Percentiles rank a stretch among this genome's conserved stretches.
Evolutionary conservation across 2,329 filamentous ascomycete species (phyloP).

Genomic region (Alternaria alternata): DNA sequence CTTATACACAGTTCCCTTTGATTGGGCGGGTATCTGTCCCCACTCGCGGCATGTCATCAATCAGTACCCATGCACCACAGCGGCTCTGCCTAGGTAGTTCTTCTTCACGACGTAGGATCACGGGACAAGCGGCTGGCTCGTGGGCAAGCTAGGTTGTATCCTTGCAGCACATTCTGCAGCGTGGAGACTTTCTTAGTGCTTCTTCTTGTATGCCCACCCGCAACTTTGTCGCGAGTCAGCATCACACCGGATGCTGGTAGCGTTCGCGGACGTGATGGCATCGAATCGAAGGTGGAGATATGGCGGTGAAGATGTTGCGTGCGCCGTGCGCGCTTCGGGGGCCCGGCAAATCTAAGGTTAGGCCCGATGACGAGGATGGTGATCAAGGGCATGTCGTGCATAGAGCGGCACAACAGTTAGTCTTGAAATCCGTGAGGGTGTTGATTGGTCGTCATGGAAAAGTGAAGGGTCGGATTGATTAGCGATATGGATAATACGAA

Average conservation of each 20-base stretch:
- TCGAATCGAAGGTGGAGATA: conserved; percentile 6
- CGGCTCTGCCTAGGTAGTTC: conserved; percentile 11
- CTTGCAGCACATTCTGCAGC: conserved; percentile 7
- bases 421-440: neutral
- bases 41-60: conserved; percentile 14
- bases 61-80: conserved; percentile 7
- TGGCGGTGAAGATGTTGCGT: conserved; percentile 34
- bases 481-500: neutral
- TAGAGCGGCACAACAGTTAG: conserved; percentile 14
- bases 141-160: conserved; percentile 4
- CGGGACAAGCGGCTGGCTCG: conserved; percentile 13
- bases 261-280: conserved; percentile 4
- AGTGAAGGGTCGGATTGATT: neutral
- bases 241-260: conserved; percentile 4
- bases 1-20: conserved; percentile 1
- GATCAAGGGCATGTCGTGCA: conserved; percentile 23
- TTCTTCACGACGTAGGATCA: conserved; percentile 6
- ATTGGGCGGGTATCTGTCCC: conserved; percentile 9
- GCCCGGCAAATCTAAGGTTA: conserved; percentile 21
- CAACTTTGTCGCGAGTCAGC: conserved; percentile 11
- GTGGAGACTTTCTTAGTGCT: neutral
- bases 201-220: conserved; percentile 3
- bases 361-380: conserved; percentile 17
- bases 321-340: conserved; percentile 28
- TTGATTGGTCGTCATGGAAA: neutral